Conservation (phyloP, 208 protist species). For the Crithidia expoeki region DNA sequence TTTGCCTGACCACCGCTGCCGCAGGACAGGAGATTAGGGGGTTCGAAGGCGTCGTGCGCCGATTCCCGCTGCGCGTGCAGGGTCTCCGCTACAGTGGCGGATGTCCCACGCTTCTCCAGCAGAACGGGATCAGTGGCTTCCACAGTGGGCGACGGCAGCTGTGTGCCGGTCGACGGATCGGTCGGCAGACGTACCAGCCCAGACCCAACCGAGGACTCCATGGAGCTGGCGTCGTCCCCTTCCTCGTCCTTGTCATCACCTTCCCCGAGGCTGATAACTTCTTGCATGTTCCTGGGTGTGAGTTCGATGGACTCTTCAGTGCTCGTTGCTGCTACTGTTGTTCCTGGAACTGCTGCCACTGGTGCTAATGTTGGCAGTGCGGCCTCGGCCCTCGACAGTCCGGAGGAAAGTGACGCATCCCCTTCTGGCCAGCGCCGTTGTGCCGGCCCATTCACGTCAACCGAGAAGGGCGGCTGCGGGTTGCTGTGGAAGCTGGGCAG, state of each 20-base stretch:
- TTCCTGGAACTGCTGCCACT: too few relatives aligned
- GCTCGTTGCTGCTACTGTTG: background rate
- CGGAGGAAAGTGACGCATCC: background rate
- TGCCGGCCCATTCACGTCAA: slow-evolving; percentile 31
- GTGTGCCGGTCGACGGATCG: background rate
- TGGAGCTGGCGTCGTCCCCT: slow-evolving; percentile 1
- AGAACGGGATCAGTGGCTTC: background rate
- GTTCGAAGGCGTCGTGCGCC: background rate
- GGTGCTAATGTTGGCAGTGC: too few relatives aligned
- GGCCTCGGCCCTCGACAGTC: background rate
- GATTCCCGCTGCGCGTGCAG: background rate
- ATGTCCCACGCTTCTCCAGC: background rate
- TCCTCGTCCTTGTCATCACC: slow-evolving; percentile 2
- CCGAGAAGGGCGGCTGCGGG: slow-evolving; percentile 40
- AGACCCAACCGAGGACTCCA: background rate
- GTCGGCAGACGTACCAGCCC: background rate
- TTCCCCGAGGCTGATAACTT: slow-evolving; percentile 3
- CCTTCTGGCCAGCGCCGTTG: background rate
- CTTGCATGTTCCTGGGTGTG: background rate
- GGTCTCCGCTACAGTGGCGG: background rate
- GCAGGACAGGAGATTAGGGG: background rate
- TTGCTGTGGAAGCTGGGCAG: slow-evolving; percentile 40
- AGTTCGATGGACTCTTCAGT: background rate
- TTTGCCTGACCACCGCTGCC: background rate
- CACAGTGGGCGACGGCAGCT: background rate